Conservation (phyloP, 108 stramenopile species). For the Phaeodactylum tricornutum region DNA sequence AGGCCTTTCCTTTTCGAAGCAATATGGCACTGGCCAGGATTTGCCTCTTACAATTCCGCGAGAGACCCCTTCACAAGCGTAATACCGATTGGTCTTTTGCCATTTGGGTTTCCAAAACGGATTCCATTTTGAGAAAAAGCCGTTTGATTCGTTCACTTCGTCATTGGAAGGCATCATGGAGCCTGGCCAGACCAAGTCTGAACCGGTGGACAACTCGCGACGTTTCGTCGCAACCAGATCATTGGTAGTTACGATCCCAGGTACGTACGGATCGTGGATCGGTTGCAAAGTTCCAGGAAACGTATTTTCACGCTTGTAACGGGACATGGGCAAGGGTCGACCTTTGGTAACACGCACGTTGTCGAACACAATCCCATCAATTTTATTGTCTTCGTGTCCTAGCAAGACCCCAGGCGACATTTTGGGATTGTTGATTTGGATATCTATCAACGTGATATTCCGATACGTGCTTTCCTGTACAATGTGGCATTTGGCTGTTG, state of each 20-base stretch:
- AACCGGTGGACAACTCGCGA: too few relatives aligned
- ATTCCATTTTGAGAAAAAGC: not conserved
- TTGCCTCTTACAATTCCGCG: slow-evolving; percentile 12
- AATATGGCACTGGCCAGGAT: slow-evolving; percentile 13
- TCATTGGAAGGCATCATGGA: too few relatives aligned
- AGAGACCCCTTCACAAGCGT: slow-evolving; percentile 9
- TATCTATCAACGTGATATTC: slow-evolving; percentile 20
- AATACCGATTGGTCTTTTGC: slow-evolving; percentile 7
- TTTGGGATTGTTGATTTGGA: slow-evolving; percentile 16
- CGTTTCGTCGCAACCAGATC: too few relatives aligned
- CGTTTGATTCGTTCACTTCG: too few relatives aligned
- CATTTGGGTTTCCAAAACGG: slow-evolving; percentile 5
- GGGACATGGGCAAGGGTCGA: not conserved
- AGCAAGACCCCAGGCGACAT: slow-evolving; percentile 19
- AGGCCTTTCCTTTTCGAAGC: slow-evolving; percentile 7
- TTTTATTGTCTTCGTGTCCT: slow-evolving; percentile 4
- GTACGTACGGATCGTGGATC: slow-evolving; percentile 5
- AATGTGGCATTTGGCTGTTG: slow-evolving; percentile 13
- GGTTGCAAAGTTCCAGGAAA: slow-evolving; percentile 8
- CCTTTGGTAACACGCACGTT: slow-evolving; percentile 9
- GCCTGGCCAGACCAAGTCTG: too few relatives aligned
- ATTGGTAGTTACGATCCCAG: too few relatives aligned
- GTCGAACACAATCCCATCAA: slow-evolving; percentile 17
- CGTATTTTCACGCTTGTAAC: not conserved
- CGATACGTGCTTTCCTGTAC: slow-evolving; percentile 5